phyloP scores from a whole-genome alignment of 768 basidiomycete genomes.

The Rhizopogon vinicolor region DNA sequence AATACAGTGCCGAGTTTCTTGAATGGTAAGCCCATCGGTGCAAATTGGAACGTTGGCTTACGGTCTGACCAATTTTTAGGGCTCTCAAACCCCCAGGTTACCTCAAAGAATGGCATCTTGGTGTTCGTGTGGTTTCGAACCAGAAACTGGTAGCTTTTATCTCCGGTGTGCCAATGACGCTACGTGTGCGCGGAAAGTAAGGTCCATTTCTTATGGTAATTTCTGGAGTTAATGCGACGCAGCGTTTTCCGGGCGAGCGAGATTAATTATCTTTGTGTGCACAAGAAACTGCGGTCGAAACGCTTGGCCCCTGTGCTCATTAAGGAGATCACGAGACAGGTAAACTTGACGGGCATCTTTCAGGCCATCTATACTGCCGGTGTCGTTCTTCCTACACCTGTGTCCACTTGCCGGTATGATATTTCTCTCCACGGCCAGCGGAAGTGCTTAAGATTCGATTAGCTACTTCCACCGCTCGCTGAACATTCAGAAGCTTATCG shows the following conservation, averaged over 20 bases:
- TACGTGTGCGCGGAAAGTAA: conserved; percentile 84
- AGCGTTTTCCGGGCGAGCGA: conserved; percentile 75
- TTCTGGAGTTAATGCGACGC: conserved; percentile 7
- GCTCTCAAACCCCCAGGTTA: conserved; percentile 94
- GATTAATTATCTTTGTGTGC: conserved; percentile 96
- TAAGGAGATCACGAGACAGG: conserved; percentile 94
- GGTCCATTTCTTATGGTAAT: conserved; percentile 20
- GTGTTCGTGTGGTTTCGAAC: conserved; percentile 86
- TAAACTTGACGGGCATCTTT: conserved; percentile 85
- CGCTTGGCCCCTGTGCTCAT: conserved; percentile 94
- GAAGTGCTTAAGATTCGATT: conserved; percentile 6
- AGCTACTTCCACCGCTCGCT: conserved; percentile 92
- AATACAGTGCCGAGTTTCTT: conserved; percentile 92
- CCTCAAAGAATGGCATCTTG: conserved; percentile 91
- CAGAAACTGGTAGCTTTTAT: conserved; percentile 97
- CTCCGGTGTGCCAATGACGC: conserved; percentile 81
- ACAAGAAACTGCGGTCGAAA: conserved; percentile 96
- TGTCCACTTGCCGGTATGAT: conserved; percentile 74
- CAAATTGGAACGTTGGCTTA: not conserved
- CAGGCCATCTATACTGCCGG: conserved; percentile 98
- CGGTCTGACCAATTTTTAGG: conserved; percentile 40
- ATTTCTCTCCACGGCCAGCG: not conserved
- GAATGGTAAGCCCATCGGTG: conserved; percentile 57
- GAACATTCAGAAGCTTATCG: conserved; percentile 89
- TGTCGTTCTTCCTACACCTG: conserved; percentile 88